Base-by-base conservation (phyloP, 164 flowering plant species). In the Santalum album region DNA sequence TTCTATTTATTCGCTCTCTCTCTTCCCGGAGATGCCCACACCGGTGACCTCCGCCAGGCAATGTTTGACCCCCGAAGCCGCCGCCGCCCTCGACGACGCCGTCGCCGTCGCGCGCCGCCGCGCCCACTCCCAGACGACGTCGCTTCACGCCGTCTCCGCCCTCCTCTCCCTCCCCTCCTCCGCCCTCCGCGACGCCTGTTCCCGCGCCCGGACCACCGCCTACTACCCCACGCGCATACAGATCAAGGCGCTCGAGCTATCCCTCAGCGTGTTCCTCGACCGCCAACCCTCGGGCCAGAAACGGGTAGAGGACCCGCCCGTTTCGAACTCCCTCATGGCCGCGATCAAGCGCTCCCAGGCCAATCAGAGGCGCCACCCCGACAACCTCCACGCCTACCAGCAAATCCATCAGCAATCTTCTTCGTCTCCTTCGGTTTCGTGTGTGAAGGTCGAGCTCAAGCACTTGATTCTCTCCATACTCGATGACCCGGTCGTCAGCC, bases 401-500 rank as follows among this genome's bases (percentile, higher is more conserved):
- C 79, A 75, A 49, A 53, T 66, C 16, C 74, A 69, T 35, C 75
- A 63, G 52, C 77, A 71, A 9, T 9, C 42, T 3, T 12, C 42
- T 53, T 50, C 53, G 1, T 27, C 67, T 0, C 56, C 78, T 12
- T 57, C 78, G 16, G 29, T 74, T 15, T 58, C 79, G 12, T 64
- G 66, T 39, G 71, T 84, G 15, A 80, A 76, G 35, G 96, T 92
- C 16, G 98, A 92, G 75, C 65, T 92, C 3, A 79, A 70, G 62
- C 83, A 82, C 53, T 60, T 92, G 63, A 75, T 87, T 43, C 42
- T 89, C 1, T 82, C 99, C 27, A 82, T 92, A 51, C 90, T 92
- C 26, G 99, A 92, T 59, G 99, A 92, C 62, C 99, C 99, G 23
- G 70, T 89, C 2, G 99, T 92, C 4, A 92, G 99, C 58, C 72